These are phyloP conservation scores for Fusarium subglutinans DNA, from an alignment of 2,329 filamentous ascomycete species.

Conservation along the genomic window DNA sequence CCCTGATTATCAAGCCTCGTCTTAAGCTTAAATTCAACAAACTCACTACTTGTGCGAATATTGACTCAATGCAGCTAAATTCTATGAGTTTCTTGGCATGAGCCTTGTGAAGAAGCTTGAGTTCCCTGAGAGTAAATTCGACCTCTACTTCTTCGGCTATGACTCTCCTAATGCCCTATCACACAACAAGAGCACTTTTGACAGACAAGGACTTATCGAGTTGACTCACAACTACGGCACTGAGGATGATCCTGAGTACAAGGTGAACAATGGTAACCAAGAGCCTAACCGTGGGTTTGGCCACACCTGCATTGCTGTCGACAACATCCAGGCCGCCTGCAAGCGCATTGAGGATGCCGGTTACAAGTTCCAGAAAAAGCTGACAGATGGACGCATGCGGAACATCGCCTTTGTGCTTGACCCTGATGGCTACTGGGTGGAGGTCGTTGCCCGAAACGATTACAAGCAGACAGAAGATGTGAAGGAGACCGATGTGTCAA, in stretches of 20 bases:
- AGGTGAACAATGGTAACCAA: conserved; percentile 87
- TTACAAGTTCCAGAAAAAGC: conserved; percentile 94
- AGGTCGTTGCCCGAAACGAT: conserved; percentile 78
- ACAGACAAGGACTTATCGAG: conserved; percentile 91
- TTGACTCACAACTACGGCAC: conserved; percentile 88
- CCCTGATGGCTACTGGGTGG: conserved; percentile 88
- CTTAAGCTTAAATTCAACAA: neutral
- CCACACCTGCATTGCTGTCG: conserved; percentile 84
- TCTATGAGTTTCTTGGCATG: conserved; percentile 94
- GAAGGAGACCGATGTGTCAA: conserved; percentile 75
- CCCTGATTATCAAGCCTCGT: neutral
- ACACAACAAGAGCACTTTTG: conserved; percentile 74
- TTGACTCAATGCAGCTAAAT: conserved; percentile 70
- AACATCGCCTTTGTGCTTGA: conserved; percentile 91
- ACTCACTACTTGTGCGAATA: neutral
- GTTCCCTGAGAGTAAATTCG: conserved; percentile 89
- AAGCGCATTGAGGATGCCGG: conserved; percentile 88
- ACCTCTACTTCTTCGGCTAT: conserved; percentile 95
- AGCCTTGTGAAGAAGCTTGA: conserved; percentile 81
- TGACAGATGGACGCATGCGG: conserved; percentile 86
- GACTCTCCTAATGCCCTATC: conserved; percentile 80
- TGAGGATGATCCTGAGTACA: conserved; percentile 83
- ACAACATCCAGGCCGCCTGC: conserved; percentile 90
- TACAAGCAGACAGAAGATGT: conserved; percentile 77
- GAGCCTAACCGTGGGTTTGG: conserved; percentile 87